These are phyloP conservation scores for Penicillium pulvis DNA, from an alignment of 495 filamentous ascomycete species.

Conservation along the genomic window DNA sequence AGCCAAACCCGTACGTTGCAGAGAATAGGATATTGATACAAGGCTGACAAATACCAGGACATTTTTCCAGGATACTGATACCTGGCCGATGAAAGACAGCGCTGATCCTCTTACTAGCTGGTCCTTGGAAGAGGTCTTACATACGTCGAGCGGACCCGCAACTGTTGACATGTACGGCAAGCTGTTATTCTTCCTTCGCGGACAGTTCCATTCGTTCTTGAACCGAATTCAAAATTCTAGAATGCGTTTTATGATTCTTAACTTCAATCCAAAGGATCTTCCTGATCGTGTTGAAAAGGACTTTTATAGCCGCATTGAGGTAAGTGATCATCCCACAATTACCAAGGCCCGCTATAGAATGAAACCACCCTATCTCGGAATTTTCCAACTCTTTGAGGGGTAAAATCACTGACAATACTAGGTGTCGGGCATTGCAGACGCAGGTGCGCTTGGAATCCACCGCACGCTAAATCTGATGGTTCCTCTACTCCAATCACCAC, in stretches of 20 bases:
- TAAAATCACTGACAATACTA: not conserved
- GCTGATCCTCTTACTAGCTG: not conserved
- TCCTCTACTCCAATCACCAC: not conserved
- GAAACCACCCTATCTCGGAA: too few relatives aligned
- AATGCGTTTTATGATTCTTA: not conserved
- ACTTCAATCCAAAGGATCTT: not conserved
- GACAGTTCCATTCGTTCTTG: not conserved
- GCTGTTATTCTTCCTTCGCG: slow-evolving; percentile 27
- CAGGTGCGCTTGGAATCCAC: not conserved
- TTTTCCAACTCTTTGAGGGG: too few relatives aligned
- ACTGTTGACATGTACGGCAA: slow-evolving; percentile 35
- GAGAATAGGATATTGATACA: not conserved
- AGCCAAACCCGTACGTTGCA: slow-evolving; percentile 33
- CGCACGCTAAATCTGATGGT: not conserved
- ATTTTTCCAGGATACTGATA: not conserved
- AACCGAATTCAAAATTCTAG: not conserved
- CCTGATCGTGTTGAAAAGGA: not conserved
- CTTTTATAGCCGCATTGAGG: not conserved
- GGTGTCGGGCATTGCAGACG: not conserved
- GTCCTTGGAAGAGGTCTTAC: slow-evolving; percentile 18
- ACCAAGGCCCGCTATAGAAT: too few relatives aligned
- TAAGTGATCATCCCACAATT: not conserved
- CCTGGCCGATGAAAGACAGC: not conserved
- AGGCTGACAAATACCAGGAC: not conserved
- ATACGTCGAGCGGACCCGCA: slow-evolving; percentile 17